phyloP scores from a whole-genome alignment of 164 flowering plant species.

The Vitis riparia region DNA sequence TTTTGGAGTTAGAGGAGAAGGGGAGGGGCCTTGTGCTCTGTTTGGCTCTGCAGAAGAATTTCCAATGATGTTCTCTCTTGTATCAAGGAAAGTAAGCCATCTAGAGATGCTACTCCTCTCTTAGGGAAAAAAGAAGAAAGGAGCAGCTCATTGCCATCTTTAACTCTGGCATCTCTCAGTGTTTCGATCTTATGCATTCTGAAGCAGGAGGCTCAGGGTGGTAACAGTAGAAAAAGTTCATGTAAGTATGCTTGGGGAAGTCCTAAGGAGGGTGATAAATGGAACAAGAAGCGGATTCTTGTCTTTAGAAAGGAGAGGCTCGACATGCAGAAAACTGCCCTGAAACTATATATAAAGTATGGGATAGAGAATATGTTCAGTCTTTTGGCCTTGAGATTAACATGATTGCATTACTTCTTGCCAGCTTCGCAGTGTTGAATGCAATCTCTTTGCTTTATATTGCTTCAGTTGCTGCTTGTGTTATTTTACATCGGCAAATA shows the following conservation, averaged over 20 bases:
- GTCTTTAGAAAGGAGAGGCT: constrained; percentile 64
- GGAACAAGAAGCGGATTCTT: constrained; percentile 62
- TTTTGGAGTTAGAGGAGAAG: constrained; percentile 32
- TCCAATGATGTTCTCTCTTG: constrained; percentile 19
- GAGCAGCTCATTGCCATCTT: constrained; percentile 46
- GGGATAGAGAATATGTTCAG: constrained; percentile 79
- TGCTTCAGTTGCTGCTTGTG: constrained; percentile 69
- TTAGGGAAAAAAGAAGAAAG: constrained; percentile 23
- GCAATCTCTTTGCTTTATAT: constrained; percentile 69
- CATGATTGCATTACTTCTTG: constrained; percentile 79
- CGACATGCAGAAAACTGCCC: constrained; percentile 64
- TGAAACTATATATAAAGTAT: constrained; percentile 58
- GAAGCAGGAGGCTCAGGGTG: constrained; percentile 31
- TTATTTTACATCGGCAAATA: constrained; percentile 53
- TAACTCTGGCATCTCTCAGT: constrained; percentile 21
- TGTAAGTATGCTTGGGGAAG: constrained; percentile 59
- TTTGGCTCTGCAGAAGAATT: constrained; percentile 44
- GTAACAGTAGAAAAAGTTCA: constrained; percentile 29
- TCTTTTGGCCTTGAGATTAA: constrained; percentile 84
- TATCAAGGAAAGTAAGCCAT: constrained; percentile 27
- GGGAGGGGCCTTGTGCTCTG: constrained; percentile 75
- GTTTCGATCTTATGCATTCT: constrained; percentile 16
- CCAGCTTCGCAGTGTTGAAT: constrained; percentile 76
- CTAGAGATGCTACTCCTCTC: constrained; percentile 18
- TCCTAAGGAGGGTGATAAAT: constrained; percentile 62